Evolutionary conservation across 805 yeast genomes (phyloP).

Genomic region (Suhomyces tanzawaensis): DNA sequence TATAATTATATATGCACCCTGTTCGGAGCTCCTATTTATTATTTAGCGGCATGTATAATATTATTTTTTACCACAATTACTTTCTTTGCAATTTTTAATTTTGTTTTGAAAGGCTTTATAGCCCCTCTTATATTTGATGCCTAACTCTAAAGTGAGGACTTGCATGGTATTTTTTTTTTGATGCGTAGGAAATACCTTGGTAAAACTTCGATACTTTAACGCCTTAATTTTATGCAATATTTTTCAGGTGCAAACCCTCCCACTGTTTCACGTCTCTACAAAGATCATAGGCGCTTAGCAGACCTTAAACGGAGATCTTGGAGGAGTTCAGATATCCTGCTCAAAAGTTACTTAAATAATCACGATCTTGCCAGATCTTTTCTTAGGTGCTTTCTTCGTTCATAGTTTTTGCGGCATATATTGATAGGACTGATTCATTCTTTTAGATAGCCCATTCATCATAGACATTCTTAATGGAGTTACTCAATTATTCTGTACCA

Average conservation of each 20-base stretch:
- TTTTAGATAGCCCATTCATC: not conserved
- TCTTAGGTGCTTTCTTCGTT: not conserved
- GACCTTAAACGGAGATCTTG: conserved; percentile 3
- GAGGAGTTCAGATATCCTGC: not conserved
- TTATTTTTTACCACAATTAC: no score
- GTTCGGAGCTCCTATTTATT: no score
- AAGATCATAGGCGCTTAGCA: not conserved
- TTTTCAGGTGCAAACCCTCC: conserved; percentile 2
- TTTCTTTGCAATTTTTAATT: no score
- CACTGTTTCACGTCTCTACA: conserved; percentile 4
- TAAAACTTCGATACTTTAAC: conserved; percentile 8
- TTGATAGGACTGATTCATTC: not conserved
- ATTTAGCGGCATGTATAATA: no score
- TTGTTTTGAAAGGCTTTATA: no score
- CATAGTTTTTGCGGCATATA: not conserved
- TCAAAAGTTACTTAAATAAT: conserved; percentile 2
- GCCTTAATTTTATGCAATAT: conserved; percentile 4
- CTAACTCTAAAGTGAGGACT: not conserved
- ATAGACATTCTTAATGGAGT: conserved; percentile 3
- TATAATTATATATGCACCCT: no score
- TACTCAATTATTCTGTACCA: conserved; percentile 5
- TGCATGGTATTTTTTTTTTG: conserved; percentile 1
- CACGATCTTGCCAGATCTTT: conserved; percentile 7
- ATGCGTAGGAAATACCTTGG: conserved; percentile 4
- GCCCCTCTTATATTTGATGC: not conserved